Evolutionary conservation across 768 basidiomycete species (phyloP), one percentile per base, ranked within the genome.

Genomic region (Coprinopsis cinerea): DNA sequence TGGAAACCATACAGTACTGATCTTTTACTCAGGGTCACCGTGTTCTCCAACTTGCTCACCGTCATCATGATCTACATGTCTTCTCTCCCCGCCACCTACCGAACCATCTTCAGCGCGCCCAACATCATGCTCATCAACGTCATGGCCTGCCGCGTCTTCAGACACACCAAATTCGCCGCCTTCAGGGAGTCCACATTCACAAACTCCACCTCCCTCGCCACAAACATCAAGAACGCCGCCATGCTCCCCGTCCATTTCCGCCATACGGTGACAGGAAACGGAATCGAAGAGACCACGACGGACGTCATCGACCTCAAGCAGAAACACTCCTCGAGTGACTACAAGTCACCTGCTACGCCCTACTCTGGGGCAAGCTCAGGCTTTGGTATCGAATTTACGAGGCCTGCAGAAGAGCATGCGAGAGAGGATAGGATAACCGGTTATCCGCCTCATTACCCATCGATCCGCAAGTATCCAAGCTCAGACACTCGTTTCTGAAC

Each of bases 81-180:
- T 0, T 27, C 39, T 14, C 7, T 42, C 4, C 40, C 48, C 3
- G 40, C 28, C 20, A 17, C 48, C 3, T 42, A 41, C 27, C 48
- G 48, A 17, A 42, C 48, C 11, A 42, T 42, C 11, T 49, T 49
- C 40, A 41, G 24, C 25, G 48, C 48, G 3, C 48, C 40, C 24
- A 49, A 49, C 25, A 13, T 49, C n/a, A 36, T 32, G 27, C 48
- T 49, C 2, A 42, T 49, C 48, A 49, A 49, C 28, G 28, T 42
- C 39, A 49, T 49, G 48, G 48, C 39, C 20, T 49, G 48, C 18
- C 48, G 39, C 3, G 39, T 32, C 7, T 49, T 28, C 39, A 22
- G 48, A 17, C 22, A 49, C 20, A 41, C 39, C 3, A 49, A 49
- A 26, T 42, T 49, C 24, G 48, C 39, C 1, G 40, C 32, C 7